Percentiles rank a stretch among this genome's conserved stretches.
These are phyloP conservation scores for Laetiporus sulphureus DNA, from an alignment of 1,284 basidiomycete species.

Conservation along the genomic window DNA sequence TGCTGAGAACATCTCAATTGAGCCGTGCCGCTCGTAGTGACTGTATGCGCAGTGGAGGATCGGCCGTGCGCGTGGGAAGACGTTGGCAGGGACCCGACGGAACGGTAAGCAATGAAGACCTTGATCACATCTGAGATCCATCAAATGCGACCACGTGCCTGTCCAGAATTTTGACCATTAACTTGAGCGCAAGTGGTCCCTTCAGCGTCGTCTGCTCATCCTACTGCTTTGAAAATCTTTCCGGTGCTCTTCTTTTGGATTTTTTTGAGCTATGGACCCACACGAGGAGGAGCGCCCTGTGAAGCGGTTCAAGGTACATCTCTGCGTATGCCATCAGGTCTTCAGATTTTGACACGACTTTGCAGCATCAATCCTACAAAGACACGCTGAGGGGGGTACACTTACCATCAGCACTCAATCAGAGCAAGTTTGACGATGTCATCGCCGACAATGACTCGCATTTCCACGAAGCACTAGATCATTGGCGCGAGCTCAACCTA, in stretches of 20 bases:
- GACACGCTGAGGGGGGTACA: conserved; percentile 64
- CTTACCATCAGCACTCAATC: conserved; percentile 55
- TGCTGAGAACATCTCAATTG: no score
- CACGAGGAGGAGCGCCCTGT: conserved; percentile 22
- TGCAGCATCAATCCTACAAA: conserved; percentile 68
- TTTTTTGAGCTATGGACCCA: conserved; percentile 11
- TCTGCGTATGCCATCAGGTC: no score
- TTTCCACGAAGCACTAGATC: conserved; percentile 60
- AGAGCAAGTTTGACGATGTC: conserved; percentile 52
- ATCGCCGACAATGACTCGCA: conserved; percentile 68
- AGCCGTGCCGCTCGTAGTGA: no score
- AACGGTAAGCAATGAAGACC: no score
- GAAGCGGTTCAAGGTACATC: conserved; percentile 33
- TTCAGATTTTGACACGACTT: no score
- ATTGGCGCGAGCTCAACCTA: conserved; percentile 78
- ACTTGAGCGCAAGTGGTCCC: neutral
- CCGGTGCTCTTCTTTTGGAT: neutral
- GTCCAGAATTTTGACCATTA: no score
- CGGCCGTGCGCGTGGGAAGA: no score
- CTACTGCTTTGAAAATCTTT: neutral
- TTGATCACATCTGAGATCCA: no score
- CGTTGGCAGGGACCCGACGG: no score
- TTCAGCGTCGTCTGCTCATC: no score
- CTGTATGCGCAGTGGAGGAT: no score
- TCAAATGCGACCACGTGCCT: no score